phyloP scores from a whole-genome alignment of 345 rosid species.

The Eucalyptus marginata region DNA sequence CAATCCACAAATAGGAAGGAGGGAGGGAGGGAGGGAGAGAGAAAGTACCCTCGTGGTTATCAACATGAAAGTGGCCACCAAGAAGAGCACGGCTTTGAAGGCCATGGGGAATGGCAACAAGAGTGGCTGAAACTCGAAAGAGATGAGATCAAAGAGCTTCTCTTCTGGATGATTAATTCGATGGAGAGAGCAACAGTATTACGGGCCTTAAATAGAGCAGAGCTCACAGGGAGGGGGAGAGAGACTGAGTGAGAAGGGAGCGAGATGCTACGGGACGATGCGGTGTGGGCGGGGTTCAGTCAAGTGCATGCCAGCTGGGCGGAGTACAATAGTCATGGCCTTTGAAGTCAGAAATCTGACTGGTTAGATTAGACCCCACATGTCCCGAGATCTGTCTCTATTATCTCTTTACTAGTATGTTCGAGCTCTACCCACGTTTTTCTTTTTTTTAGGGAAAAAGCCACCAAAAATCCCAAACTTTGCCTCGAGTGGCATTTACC shows the following conservation, averaged over 20 bases:
- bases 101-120: background rate
- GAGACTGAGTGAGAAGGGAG: background rate
- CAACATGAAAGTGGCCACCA: slow-evolving; percentile 14
- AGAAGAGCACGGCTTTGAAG: slow-evolving; percentile 4
- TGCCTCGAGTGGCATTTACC: too few relatives aligned
- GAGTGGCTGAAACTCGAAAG: background rate
- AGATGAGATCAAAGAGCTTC: background rate
- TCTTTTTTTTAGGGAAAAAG: rapidly evolving
- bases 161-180: background rate
- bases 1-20: background rate
- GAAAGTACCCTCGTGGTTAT: slow-evolving; percentile 12
- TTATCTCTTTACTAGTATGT: background rate
- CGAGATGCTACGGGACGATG: background rate
- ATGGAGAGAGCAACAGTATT: background rate
- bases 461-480: too few relatives aligned
- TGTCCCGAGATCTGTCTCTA: background rate
- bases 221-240: background rate
- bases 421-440: background rate
- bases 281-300: background rate
- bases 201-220: background rate
- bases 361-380: background rate
- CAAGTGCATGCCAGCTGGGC: background rate
- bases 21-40: background rate
- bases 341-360: background rate
- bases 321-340: background rate